Evolutionary conservation across 1,284 basidiomycete genomes (phyloP), one percentile per base, ranked within the genome.

Genomic region (Fomitopsis pinicola): DNA sequence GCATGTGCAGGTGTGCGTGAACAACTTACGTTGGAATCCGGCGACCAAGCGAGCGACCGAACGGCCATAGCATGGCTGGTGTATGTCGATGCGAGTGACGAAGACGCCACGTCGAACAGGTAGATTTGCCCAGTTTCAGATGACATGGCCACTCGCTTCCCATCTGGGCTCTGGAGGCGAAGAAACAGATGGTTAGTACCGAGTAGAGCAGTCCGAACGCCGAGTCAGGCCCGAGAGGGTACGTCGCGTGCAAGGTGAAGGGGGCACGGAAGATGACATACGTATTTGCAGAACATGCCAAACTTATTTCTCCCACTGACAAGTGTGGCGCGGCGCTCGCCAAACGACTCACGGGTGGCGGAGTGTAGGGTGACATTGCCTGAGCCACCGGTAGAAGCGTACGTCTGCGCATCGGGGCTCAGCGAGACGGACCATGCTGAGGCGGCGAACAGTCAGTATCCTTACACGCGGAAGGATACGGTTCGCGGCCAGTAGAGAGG

Each of bases 51-150:
- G 5, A 95, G 72, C 0, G 89, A 87, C 28, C 94, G 87, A 8
- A 94, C 91, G 53, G 86, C 82, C 87, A 94, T 92, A 10, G 91
- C 92, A 71, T 96, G 94, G 1, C 91, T 91, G 2, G 87, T 86
- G 73, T 89, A 95, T 1, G 88, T 91, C 3, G 83, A 80, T 0
- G 80, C 74, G 40, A 95, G 76, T 9, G 86, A 76, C 63, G 78
- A 76, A 0, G 89, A 82, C 69, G 88, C 86, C 45, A 89, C 70
- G 73, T 95, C 93, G 66, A 94, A 88, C 44, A 95, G 78, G 72
- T 84, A 89, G 57, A 95, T 88, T 68, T 94, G 89, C 17, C 94
- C 94, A 2, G 84, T 82, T 72, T 95, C 92, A 4, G 87, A 85
- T 5, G 91, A 85, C 64, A 95, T 80, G 8, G 91, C 92, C 48